Percentiles rank a stretch among this genome's conserved stretches.
Conservation (phyloP, 2,329 filamentous ascomycete genomes). For the Fusarium succisae region DNA sequence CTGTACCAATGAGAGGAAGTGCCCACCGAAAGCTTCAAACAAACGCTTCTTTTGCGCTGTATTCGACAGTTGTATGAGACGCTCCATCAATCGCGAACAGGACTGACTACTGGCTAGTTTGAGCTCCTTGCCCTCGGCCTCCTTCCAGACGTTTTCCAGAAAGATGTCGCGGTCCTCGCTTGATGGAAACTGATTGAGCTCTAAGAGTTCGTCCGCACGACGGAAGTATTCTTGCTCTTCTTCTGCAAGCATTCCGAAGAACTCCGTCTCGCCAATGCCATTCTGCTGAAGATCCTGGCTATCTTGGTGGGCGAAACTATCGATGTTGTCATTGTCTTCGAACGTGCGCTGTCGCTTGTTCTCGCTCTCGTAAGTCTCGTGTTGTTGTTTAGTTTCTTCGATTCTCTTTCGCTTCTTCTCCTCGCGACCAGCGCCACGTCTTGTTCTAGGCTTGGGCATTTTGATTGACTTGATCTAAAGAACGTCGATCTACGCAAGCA, state of each 20-base stretch:
- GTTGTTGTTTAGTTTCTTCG: conserved; percentile 39
- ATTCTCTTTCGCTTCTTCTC: conserved; percentile 54
- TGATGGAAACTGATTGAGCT: conserved; percentile 85
- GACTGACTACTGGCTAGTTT: conserved; percentile 97
- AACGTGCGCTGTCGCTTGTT: conserved; percentile 41
- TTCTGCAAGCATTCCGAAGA: conserved; percentile 92
- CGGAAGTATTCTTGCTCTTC: conserved; percentile 97
- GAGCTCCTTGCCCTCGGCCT: conserved; percentile 90
- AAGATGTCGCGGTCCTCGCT: conserved; percentile 77
- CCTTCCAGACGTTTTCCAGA: conserved; percentile 83
- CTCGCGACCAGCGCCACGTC: conserved; percentile 51
- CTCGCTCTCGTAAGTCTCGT: conserved; percentile 33
- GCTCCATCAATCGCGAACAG: conserved; percentile 92
- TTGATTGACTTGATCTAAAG: conserved; percentile 17
- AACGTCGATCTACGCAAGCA: conserved; percentile 1
- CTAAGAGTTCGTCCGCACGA: conserved; percentile 87
- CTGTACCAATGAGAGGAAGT: conserved; percentile 90
- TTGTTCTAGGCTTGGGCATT: conserved; percentile 58
- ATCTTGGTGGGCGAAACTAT: conserved; percentile 38
- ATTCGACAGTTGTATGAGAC: conserved; percentile 83
- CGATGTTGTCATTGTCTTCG: conserved; percentile 30
- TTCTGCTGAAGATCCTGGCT: conserved; percentile 39
- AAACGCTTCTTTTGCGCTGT: conserved; percentile 84
- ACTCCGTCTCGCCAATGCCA: conserved; percentile 69
- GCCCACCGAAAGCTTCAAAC: conserved; percentile 84